Conservation (phyloP, 805 yeast genomes). For the Myxozyma mucilagina region DNA sequence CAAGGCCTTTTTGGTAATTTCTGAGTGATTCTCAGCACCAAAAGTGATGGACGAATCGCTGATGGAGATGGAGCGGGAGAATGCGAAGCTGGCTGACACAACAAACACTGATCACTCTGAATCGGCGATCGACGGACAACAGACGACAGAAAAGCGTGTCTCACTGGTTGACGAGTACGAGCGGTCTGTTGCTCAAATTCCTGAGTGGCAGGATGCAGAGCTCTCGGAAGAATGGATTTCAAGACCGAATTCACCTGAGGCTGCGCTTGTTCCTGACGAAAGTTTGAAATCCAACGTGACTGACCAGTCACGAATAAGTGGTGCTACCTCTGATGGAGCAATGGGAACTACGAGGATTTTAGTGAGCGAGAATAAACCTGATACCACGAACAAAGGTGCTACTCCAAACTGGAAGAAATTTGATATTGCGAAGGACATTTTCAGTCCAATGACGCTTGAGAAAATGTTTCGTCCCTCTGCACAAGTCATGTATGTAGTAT, state of each 20-base stretch:
- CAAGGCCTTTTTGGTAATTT: too few species aligned
- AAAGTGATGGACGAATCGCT: too few species aligned
- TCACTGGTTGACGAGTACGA: conserved; percentile 14
- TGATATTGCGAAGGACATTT: conserved; percentile 17
- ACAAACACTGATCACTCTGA: too few species aligned
- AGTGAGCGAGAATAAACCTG: background rate
- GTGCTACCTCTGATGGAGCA: conserved; percentile 3
- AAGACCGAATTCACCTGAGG: conserved; percentile 22
- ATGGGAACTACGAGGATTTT: conserved; percentile 26
- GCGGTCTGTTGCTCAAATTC: conserved; percentile 13
- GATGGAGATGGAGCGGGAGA: too few species aligned
- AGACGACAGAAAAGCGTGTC: background rate
- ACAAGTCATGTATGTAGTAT: background rate
- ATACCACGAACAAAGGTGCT: background rate
- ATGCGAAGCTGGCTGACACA: too few species aligned
- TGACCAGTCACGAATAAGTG: background rate
- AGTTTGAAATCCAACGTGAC: background rate
- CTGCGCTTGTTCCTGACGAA: background rate
- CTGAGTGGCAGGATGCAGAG: conserved; percentile 30
- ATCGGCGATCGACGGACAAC: background rate
- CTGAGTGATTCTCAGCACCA: too few species aligned
- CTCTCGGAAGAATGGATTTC: conserved; percentile 32
- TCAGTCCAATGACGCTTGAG: conserved; percentile 31
- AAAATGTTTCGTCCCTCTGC: conserved; percentile 23
- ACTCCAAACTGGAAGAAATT: conserved; percentile 27